Base-by-base conservation (phyloP, 495 filamentous ascomycete species). In the Penicillium angulare region DNA sequence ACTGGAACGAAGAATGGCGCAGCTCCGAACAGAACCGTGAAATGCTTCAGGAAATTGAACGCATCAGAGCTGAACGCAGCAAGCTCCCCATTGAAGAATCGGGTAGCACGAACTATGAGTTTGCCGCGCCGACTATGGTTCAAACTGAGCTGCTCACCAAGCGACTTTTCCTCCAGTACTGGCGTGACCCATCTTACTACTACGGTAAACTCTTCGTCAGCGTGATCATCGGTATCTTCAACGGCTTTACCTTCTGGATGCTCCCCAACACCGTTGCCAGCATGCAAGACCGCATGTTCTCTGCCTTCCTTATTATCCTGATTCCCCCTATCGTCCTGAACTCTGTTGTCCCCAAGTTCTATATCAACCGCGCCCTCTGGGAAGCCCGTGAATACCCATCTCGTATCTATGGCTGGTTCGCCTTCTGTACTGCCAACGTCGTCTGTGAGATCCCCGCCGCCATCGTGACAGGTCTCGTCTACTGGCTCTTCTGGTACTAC, bases 171-270 rank as follows among this genome's bases (percentile, higher is more conserved):
- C 67, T 66, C 8, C 79, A 88, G 50, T 82, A 89, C 73, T 90
- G 86, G 86, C 78, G 87, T 40, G 72, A 84, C 50, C 73, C 81
- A 48, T 86, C 79, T 36, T 90, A 95, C 74, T 76, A 85, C 53
- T 89, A 87, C 63, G 81, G 83, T 46, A 89, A 89, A 65, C 71
- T 89, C 27, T 88, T 89, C 69, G 77, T 83, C 47, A 78, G 78
- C 24, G 75, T 88, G 33, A 82, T 87, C 54, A 79, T 86, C 44
- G 83, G 84, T 32, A 82, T 85, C 48, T 84, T 85, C 73, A 89
- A 88, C 65, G 86, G 87, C n/a, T 93, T 95, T 64, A 92, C 90
- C 13, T 95, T 93, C 73, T 93, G 80, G 73, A 75, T 84, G 57
- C 75, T 92, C 7, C 85, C 86, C 12, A 71, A 83, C 61, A 79